Conservation (phyloP, 192 early-diverging fungal genomes). For the Mortierella hygrophila region DNA sequence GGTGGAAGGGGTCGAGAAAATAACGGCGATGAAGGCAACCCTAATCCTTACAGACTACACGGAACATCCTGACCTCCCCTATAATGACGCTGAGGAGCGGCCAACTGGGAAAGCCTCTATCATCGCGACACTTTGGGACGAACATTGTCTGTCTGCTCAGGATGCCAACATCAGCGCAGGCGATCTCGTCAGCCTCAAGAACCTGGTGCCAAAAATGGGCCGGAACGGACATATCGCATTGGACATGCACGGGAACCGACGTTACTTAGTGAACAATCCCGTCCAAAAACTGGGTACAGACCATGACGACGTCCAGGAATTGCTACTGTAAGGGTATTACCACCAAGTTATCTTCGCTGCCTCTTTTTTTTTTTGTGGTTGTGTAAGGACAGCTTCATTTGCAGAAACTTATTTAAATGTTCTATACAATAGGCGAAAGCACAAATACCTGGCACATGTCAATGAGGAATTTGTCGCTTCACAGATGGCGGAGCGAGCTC, state of each 20-base stretch:
- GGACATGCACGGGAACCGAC: slow-evolving; percentile 23
- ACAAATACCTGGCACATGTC: neutral
- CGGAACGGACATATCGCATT: slow-evolving; percentile 19
- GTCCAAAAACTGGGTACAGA: neutral
- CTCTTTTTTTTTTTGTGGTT: too few relatives aligned
- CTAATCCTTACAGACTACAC: slow-evolving; percentile 46
- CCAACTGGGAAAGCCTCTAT: slow-evolving; percentile 23
- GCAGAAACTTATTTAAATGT: neutral
- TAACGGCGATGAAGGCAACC: too few relatives aligned
- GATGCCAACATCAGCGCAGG: slow-evolving; percentile 8
- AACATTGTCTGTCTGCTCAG: slow-evolving; percentile 9
- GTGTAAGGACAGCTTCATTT: too few relatives aligned
- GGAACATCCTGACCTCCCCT: slow-evolving; percentile 19
- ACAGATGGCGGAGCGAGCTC: neutral
- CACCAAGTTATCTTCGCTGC: too few relatives aligned
- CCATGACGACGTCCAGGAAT: neutral
- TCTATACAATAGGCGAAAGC: neutral
- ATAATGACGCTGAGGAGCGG: slow-evolving; percentile 7
- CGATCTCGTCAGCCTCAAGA: slow-evolving; percentile 35
- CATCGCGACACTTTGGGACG: slow-evolving; percentile 45
- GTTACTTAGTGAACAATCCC: neutral
- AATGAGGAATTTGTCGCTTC: neutral
- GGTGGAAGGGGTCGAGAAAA: neutral
- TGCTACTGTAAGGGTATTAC: slow-evolving; percentile 5
- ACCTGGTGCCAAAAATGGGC: slow-evolving; percentile 20